Conservation (phyloP, 352 stramenopile species). For the Phytophthora hybrid region DNA sequence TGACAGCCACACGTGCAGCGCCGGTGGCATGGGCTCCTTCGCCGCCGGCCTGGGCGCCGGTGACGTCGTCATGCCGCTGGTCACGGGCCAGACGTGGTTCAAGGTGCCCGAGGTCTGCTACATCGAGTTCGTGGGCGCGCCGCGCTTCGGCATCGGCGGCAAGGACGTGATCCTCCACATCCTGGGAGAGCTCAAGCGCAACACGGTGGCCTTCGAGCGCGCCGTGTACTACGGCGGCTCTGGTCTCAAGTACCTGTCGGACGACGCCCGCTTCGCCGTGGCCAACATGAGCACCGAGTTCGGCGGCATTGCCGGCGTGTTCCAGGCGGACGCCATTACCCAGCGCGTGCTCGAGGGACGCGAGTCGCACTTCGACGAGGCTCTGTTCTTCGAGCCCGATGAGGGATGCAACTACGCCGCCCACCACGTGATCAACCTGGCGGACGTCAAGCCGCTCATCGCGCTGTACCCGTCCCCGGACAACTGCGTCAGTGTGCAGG, state of each 20-base stretch:
- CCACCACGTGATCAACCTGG: slow-evolving; percentile 82
- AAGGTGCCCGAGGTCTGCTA: slow-evolving; percentile 81
- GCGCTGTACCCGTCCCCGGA: slow-evolving; percentile 83
- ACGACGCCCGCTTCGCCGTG: slow-evolving; percentile 83
- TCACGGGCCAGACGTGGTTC: slow-evolving; percentile 88
- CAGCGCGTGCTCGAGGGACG: slow-evolving; percentile 62
- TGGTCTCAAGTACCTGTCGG: slow-evolving; percentile 69
- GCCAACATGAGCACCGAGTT: slow-evolving; percentile 90
- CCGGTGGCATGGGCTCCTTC: slow-evolving; percentile 81
- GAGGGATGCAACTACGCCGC: slow-evolving; percentile 74
- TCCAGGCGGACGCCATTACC: slow-evolving; percentile 78
- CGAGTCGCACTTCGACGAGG: slow-evolving; percentile 73
- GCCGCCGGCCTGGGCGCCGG: slow-evolving; percentile 74
- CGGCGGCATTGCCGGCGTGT: slow-evolving; percentile 82
- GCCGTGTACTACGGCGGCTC: slow-evolving; percentile 79
- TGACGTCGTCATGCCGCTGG: slow-evolving; percentile 85
- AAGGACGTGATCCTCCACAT: slow-evolving; percentile 89
- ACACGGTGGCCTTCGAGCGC: slow-evolving; percentile 86
- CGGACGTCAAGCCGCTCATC: slow-evolving; percentile 64
- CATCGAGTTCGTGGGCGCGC: slow-evolving; percentile 81
- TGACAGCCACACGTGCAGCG: slow-evolving; percentile 81
- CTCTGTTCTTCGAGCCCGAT: slow-evolving; percentile 76
- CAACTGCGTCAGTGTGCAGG: slow-evolving; percentile 75
- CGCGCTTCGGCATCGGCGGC: slow-evolving; percentile 75
- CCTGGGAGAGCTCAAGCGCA: slow-evolving; percentile 80